A percentile compares a stretch with the other conserved stretches of the same genome.
Evolutionary conservation across 2,329 filamentous ascomycete species (phyloP).

Genomic region (Sarocladium kiliense): DNA sequence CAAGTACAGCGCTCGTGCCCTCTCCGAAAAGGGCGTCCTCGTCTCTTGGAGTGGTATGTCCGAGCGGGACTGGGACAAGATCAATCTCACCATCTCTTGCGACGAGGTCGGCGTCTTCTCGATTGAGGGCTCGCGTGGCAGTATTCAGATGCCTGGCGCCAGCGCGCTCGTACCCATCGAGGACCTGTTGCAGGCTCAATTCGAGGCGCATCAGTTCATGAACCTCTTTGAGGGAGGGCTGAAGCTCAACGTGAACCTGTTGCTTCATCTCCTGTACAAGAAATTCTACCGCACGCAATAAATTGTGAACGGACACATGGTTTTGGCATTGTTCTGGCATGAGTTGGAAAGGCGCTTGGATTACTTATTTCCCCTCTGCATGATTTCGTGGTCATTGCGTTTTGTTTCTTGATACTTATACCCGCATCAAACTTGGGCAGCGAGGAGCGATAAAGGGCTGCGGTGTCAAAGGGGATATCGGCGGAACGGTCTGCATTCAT

Average conservation of each 20-base stretch:
- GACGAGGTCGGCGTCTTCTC: slow-evolving; percentile 93
- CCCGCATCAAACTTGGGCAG: slow-evolving; percentile 1
- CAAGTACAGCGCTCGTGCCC: slow-evolving; percentile 88
- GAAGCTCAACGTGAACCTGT: slow-evolving; percentile 90
- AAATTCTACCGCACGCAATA: slow-evolving; percentile 85
- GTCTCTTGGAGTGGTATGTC: slow-evolving; percentile 84
- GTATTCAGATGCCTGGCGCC: slow-evolving; percentile 93
- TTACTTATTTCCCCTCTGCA: too few species aligned
- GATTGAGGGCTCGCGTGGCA: slow-evolving; percentile 83
- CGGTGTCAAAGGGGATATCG: neutral
- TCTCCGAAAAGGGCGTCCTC: slow-evolving; percentile 90
- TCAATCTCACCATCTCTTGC: slow-evolving; percentile 90
- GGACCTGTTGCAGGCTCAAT: slow-evolving; percentile 91
- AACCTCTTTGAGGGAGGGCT: slow-evolving; percentile 83
- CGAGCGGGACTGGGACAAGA: slow-evolving; percentile 81
- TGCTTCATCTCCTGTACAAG: slow-evolving; percentile 96
- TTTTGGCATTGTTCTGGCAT: neutral
- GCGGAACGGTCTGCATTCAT: neutral
- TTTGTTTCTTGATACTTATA: slow-evolving; percentile 5
- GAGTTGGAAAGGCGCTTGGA: neutral
- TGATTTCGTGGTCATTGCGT: too few species aligned
- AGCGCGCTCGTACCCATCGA: slow-evolving; percentile 86
- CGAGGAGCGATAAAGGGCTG: neutral
- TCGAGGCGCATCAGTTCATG: slow-evolving; percentile 95
- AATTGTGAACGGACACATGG: neutral